Percentiles rank a stretch among this genome's conserved stretches.
These are phyloP conservation scores for Leccinum pachyderme DNA, from an alignment of 1,284 basidiomycete genomes.

Conservation along the genomic window DNA sequence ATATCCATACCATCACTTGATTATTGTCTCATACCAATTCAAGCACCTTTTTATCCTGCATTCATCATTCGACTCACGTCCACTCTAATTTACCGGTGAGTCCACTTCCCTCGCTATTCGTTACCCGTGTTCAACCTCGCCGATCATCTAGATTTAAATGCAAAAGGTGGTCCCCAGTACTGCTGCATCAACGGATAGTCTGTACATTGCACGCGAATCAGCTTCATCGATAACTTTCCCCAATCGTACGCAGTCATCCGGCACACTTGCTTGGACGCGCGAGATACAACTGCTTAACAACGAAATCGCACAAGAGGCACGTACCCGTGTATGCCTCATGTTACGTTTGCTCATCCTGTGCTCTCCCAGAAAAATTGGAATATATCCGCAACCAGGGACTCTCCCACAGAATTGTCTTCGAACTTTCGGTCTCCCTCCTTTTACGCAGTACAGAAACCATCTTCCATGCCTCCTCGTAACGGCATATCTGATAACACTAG, in stretches of 20 bases:
- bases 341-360: slow-evolving; percentile 20
- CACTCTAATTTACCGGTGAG: slow-evolving; percentile 64
- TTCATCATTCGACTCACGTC: slow-evolving; percentile 46
- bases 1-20: slow-evolving; percentile 44
- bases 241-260: slow-evolving; percentile 30
- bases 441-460: slow-evolving; percentile 36
- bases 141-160: slow-evolving; percentile 36
- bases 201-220: slow-evolving; percentile 39
- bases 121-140: slow-evolving; percentile 23
- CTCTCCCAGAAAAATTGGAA: slow-evolving; percentile 43
- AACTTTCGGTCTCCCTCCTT: slow-evolving; percentile 31
- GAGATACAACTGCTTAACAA: slow-evolving; percentile 24
- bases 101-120: slow-evolving; percentile 20
- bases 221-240: slow-evolving; percentile 32
- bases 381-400: slow-evolving; percentile 36
- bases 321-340: slow-evolving; percentile 27
- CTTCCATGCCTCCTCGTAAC: slow-evolving; percentile 46
- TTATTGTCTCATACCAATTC: slow-evolving; percentile 47
- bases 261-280: slow-evolving; percentile 32
- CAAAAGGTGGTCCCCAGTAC: slow-evolving; percentile 37
- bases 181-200: slow-evolving; percentile 35
- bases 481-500: slow-evolving; percentile 31
- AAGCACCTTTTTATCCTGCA: slow-evolving; percentile 46
- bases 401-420: slow-evolving; percentile 31
- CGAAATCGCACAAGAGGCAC: slow-evolving; percentile 29